These are phyloP conservation scores for Alternaria longipes DNA, from an alignment of 2,329 filamentous ascomycete species.

Conservation along the genomic window DNA sequence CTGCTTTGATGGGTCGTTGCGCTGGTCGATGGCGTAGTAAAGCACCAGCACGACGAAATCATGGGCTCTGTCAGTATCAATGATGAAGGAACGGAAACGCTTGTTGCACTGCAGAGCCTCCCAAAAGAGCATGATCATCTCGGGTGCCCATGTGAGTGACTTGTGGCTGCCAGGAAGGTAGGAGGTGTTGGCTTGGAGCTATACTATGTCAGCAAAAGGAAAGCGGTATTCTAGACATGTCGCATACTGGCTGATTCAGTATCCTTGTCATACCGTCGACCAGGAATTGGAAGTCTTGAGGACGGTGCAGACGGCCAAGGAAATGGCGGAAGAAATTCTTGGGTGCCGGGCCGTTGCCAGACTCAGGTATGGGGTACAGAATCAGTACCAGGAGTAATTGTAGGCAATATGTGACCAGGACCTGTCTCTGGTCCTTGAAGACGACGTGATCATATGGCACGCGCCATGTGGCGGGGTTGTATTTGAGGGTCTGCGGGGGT, in stretches of 20 bases:
- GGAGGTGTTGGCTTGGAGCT: constrained; percentile 84
- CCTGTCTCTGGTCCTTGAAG: constrained; percentile 89
- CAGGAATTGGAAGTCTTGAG: constrained; percentile 97
- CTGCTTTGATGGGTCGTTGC: constrained; percentile 84
- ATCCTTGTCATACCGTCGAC: constrained; percentile 94
- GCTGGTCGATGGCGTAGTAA: constrained; percentile 92
- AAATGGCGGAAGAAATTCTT: constrained; percentile 97
- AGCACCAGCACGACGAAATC: constrained; percentile 91
- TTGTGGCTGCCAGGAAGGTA: constrained; percentile 88
- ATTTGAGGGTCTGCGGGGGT: constrained; percentile 80
- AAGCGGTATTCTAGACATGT: too few relatives aligned
- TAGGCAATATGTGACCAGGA: constrained; percentile 88
- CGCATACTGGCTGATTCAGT: constrained; percentile 78
- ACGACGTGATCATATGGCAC: constrained; percentile 93
- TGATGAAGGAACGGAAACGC: constrained; percentile 93
- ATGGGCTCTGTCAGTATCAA: constrained; percentile 91
- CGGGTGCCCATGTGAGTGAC: constrained; percentile 85
- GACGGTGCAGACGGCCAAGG: constrained; percentile 85
- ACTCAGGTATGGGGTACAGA: constrained; percentile 87
- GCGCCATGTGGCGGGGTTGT: constrained; percentile 92
- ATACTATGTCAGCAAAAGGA: constrained; percentile 30
- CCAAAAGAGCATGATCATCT: constrained; percentile 98
- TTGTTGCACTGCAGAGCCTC: constrained; percentile 98
- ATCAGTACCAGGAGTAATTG: constrained; percentile 88
- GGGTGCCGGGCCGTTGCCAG: constrained; percentile 67